Evolutionary conservation across 345 rosid genomes (phyloP).

Genomic region (Salix koriyanagi): DNA sequence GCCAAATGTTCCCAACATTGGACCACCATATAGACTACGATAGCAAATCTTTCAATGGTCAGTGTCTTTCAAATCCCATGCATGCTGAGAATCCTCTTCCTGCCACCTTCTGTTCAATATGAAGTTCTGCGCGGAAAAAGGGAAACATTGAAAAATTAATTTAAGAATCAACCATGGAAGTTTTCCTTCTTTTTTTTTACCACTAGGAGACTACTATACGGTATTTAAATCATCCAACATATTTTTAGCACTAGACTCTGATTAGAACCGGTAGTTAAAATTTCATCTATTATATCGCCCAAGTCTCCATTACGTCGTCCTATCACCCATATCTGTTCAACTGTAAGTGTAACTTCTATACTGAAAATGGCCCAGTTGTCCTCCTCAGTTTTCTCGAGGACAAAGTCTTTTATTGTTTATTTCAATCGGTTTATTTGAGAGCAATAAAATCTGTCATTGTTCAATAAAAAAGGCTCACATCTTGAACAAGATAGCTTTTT

Average conservation of each 20-base stretch:
- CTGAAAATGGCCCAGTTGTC: neutral
- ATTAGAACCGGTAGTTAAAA: too few species aligned
- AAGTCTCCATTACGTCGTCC: too few species aligned
- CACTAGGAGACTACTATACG: neutral
- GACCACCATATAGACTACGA: neutral
- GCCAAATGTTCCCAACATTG: neutral
- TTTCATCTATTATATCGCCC: too few species aligned
- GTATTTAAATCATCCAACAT: too few species aligned
- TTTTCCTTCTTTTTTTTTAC: neutral
- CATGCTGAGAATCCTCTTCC: neutral
- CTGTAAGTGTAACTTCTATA: too few species aligned
- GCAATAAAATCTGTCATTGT: neutral
- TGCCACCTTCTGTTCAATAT: neutral
- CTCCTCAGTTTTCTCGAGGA: neutral
- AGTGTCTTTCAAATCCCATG: neutral
- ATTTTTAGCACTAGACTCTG: too few species aligned
- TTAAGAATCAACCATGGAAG: neutral
- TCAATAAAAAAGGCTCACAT: neutral
- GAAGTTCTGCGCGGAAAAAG: neutral
- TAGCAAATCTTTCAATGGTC: neutral
- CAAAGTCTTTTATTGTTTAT: neutral
- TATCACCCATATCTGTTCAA: too few species aligned
- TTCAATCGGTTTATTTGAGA: neutral
- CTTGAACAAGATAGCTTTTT: neutral
- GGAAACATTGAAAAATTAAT: neutral